Conservation (phyloP, 2,329 filamentous ascomycete genomes). For the Hypoxylon rubiginosum region DNA sequence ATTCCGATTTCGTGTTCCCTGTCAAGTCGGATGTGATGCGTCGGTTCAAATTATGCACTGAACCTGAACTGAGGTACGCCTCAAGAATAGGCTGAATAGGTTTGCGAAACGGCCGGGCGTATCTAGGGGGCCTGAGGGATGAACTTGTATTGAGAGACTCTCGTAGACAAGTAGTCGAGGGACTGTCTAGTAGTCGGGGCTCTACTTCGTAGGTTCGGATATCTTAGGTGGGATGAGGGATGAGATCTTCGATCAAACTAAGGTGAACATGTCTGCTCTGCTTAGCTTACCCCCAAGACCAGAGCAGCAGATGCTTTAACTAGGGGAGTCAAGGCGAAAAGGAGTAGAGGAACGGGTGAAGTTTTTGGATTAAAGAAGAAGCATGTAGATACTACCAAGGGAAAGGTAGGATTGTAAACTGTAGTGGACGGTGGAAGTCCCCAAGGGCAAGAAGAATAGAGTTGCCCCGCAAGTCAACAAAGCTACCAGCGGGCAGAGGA, state of each 20-base stretch:
- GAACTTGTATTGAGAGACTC: neutral
- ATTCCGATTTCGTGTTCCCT: conserved; percentile 3
- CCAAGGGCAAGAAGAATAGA: conserved; percentile 24
- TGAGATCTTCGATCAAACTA: conserved; percentile 23
- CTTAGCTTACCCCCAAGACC: neutral
- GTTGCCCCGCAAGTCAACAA: conserved; percentile 41
- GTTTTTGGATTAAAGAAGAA: neutral
- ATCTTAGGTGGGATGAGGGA: conserved; percentile 13
- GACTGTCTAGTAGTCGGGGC: too few species aligned
- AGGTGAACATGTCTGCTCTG: conserved; percentile 21
- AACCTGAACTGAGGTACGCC: neutral
- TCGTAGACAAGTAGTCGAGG: neutral
- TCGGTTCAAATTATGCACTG: conserved; percentile 6
- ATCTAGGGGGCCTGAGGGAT: conserved; percentile 2
- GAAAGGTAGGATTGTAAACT: too few species aligned
- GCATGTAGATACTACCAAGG: neutral
- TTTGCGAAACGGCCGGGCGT: conserved; percentile 10
- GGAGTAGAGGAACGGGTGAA: conserved; percentile 6
- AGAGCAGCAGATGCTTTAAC: neutral
- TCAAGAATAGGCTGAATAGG: conserved; percentile 21
- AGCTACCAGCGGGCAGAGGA: conserved; percentile 21
- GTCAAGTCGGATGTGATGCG: conserved; percentile 1
- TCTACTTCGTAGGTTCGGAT: neutral
- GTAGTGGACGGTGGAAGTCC: neutral
- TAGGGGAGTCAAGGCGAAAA: neutral